Percentiles rank a stretch among this genome's conserved stretches.
Conservation (phyloP, 305 asterid species). For the Fraxinus floribunda region DNA sequence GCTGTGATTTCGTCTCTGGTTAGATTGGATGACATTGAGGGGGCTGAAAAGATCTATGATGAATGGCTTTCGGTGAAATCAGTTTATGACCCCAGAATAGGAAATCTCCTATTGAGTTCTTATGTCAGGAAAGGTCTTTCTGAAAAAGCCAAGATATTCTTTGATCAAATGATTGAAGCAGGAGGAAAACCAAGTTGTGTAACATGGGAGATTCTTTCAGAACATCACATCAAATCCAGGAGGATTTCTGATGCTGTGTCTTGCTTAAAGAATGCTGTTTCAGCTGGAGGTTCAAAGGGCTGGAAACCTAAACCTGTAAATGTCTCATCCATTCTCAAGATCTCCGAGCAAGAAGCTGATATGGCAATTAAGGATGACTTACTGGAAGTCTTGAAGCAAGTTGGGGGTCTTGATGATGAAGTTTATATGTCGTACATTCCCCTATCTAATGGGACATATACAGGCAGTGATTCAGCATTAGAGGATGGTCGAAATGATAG, state of each 20-base stretch:
- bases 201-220: slow-evolving; percentile 86
- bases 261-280: slow-evolving; percentile 63
- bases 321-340: slow-evolving; percentile 50
- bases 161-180: slow-evolving; percentile 54
- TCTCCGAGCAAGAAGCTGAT: slow-evolving; percentile 56
- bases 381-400: slow-evolving; percentile 46
- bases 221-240: slow-evolving; percentile 51
- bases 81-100: slow-evolving; percentile 65
- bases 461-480: slow-evolving; percentile 11
- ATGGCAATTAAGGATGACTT: slow-evolving; percentile 45
- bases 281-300: slow-evolving; percentile 49
- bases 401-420: slow-evolving; percentile 57
- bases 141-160: slow-evolving; percentile 53
- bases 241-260: slow-evolving; percentile 69
- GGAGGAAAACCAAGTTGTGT: slow-evolving; percentile 77
- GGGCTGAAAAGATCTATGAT: slow-evolving; percentile 68
- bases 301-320: slow-evolving; percentile 76
- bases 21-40: slow-evolving; percentile 64
- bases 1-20: slow-evolving; percentile 62
- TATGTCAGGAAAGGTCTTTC: slow-evolving; percentile 64
- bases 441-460: slow-evolving; percentile 21
- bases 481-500: slow-evolving; percentile 27
- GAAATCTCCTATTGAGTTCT: slow-evolving; percentile 60
- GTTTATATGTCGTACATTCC: slow-evolving; percentile 48
- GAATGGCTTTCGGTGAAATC: slow-evolving; percentile 74